Evolutionary conservation across 306 rosid species (phyloP), one percentile per base, ranked within the genome.

Genomic region (Castanospermum australe): DNA sequence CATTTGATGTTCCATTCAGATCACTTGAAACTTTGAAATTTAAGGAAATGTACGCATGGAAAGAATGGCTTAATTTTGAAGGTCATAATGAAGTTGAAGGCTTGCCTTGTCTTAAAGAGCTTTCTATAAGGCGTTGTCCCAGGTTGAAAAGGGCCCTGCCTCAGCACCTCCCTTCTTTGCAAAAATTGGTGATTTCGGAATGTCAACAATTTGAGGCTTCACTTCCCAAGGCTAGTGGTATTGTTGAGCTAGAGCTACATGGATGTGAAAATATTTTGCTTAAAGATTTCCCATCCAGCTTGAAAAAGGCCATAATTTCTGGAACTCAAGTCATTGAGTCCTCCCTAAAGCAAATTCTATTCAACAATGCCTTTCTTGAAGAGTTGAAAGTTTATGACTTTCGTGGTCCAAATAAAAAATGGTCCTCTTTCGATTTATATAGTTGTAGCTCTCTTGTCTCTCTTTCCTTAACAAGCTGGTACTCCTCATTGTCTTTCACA

Each of bases 401-500:
- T 8, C 15, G 0, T 42, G 51, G 55, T 51, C 54, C 64, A 22
- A 45, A 62, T 3, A 47, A 65, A 15, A 30, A 17, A 10, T 41
- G 12, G 5, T 15, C 22, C 39, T 33, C 24, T 12, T 17, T 25
- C 14, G 4, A 79, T 60, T 47, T 63, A 24, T 45, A 6, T 1
- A 18, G n/a, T 4, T 25, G 64, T 12, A 36, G 11, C 10, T 75
- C 35, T 20, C 44, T 60, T 30, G 28, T 24, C 60, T 25, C 60
- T 30, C 71, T 24, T 1, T 45, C 12, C 75, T 64, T 22, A 5
- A 51, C 75, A 14, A 1, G 4, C 18, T 80, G 67, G 78, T 28
- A 54, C 41, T 74, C 20, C 13, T 71, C 55, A 1, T 54, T 80
- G 28, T 77, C 82, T 13, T 77, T 67, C 28, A 13, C 73, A 44